Evolutionary conservation across 495 filamentous ascomycete species (phyloP), one percentile per base, ranked within the genome.

Genomic region (Delitschia confertaspora): DNA sequence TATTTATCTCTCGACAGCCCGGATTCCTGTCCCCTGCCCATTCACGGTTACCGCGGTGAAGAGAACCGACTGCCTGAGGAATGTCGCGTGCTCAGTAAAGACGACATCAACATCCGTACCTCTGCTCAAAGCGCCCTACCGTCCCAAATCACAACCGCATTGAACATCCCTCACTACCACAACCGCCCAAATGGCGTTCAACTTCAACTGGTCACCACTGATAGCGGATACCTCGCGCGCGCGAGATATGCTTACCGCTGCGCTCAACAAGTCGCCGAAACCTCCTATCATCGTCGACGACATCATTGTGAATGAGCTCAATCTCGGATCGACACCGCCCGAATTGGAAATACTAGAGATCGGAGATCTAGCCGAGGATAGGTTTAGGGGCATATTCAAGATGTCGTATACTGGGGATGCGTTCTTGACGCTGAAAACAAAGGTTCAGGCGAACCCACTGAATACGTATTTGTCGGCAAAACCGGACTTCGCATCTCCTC

Each of bases 161-260:
- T 4, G 3, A n/a, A 20, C 27, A 16, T 6, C 4, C 27, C 29
- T 27, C 33, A 16, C 14, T 23, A 29, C 24, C 3, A 8, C 42
- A 27, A 14, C 21, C 35, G 35, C 26, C 27, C 16, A 21, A 26
- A 98, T 98, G 91, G 89, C 91, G 50, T 98, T 98, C 79, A 95
- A 95, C 72, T 96, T 98, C 85, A 98, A 96, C 87, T 98, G 91
- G 91, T 94, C 88, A 74, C 91, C 91, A 60, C 76, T 98, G 54
- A 88, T 88, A 65, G 88, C 88, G 55, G 85, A 95, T 70, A 87
- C 86, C 65, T 76, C 79, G 57, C 78, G 87, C 57, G 91, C 91
- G 37, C 83, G 88, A 61, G 88, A 95, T 54, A 84, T 96, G 58
- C 75, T 98, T 34, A 98, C 91, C 18, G 79, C 82, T 31, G 93